phyloP scores from a whole-genome alignment of 2,329 filamentous ascomycete genomes.

The Calcarisporium arbuscula region DNA sequence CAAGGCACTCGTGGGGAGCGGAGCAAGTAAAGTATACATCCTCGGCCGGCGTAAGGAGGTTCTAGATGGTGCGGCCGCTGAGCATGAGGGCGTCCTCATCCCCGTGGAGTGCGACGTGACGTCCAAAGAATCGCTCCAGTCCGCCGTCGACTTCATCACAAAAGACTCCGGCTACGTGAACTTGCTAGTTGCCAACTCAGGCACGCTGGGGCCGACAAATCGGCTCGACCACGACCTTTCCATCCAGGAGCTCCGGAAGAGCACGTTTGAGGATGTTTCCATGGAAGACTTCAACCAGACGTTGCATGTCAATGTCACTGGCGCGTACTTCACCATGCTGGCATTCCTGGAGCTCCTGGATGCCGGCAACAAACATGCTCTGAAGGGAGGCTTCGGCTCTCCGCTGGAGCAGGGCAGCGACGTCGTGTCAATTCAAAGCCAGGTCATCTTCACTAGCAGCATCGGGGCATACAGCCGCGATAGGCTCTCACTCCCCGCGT shows the following conservation, averaged over 20 bases:
- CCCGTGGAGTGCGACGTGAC: slow-evolving; percentile 40
- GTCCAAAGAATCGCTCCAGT: slow-evolving; percentile 43
- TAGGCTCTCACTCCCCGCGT: slow-evolving; percentile 65
- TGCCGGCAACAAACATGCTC: slow-evolving; percentile 52
- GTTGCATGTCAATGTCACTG: slow-evolving; percentile 61
- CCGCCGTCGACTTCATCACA: slow-evolving; percentile 50
- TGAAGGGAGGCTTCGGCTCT: no score
- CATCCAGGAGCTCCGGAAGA: slow-evolving; percentile 32
- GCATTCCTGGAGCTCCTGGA: slow-evolving; percentile 63
- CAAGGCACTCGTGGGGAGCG: slow-evolving; percentile 44
- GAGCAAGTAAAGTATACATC: slow-evolving; percentile 48
- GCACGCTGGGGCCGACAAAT: slow-evolving; percentile 53
- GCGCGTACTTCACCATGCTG: slow-evolving; percentile 65
- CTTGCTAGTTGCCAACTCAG: slow-evolving; percentile 61
- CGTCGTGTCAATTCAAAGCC: slow-evolving; percentile 42
- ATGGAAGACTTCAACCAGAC: slow-evolving; percentile 57
- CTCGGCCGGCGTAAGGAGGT: slow-evolving; percentile 42
- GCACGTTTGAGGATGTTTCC: slow-evolving; percentile 41
- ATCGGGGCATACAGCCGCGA: slow-evolving; percentile 65
- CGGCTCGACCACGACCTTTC: slow-evolving; percentile 20
- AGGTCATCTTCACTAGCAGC: slow-evolving; percentile 61
- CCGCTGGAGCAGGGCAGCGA: slow-evolving; percentile 22
- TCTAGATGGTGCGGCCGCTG: slow-evolving; percentile 38
- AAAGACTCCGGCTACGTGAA: slow-evolving; percentile 57
- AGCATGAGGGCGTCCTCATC: slow-evolving; percentile 29